Evolutionary conservation across 2,329 filamentous ascomycete species (phyloP), one percentile per base, ranked within the genome.

Genomic region (Fusarium udum): DNA sequence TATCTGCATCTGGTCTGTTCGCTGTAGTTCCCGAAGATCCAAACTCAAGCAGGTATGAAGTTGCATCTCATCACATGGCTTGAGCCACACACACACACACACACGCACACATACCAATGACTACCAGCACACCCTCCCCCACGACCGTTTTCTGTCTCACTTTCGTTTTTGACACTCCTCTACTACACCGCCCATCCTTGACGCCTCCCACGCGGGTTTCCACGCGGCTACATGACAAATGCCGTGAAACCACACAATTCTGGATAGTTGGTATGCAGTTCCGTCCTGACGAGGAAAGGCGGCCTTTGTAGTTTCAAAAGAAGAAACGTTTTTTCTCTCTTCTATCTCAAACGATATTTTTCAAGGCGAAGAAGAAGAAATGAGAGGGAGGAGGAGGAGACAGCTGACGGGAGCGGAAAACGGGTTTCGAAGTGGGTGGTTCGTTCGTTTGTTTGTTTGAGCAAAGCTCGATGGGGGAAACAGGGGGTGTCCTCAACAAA

Each of bases 191-290:
- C 58, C 39, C 31, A 46, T 42, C 59, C 69, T 24, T 43, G 67
- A 49, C 45, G 43, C 52, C 39, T 56, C 46, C 48, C 15, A 36
- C 55, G 52, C 51, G 69, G 52, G 49, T 40, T 55, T 52, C 61
- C 72, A 71, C 72, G 69, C 56, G 66, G 43, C 43, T 51, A 62
- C 34, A 62, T 46, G 71, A 40, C 31, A 56, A 28, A 61, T 53
- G 36, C 56, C 4, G 72, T 73, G 61, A 37, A 39, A 71, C 68
- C 45, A 26, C 40, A 62, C 32, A 60, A 43, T 60, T 53, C 73
- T 69, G 53, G 53, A 26, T 63, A 40, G 32, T 65, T 75, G 73
- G 73, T 65, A 72, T 75, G 73, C 73, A 70, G 49, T 22, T 26
- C 26, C 43, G 37, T 31, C 71, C 48, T 32, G 69, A 43, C 26